These are phyloP conservation scores for Myxozyma udenii DNA, from an alignment of 805 yeast genomes.

Conservation along the genomic window DNA sequence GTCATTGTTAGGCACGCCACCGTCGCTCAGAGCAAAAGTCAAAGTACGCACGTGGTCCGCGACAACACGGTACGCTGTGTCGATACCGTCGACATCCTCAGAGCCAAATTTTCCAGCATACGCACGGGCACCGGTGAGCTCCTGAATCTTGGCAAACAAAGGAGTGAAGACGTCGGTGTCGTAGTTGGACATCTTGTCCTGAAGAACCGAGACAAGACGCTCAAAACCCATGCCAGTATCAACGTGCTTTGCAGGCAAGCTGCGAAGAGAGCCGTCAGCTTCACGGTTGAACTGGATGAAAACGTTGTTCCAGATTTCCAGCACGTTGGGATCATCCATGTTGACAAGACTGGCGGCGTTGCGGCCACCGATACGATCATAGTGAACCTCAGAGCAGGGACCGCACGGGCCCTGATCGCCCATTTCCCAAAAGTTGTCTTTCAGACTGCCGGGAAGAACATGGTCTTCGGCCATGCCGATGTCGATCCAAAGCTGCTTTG, in stretches of 20 bases:
- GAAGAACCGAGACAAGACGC: constrained; percentile 90
- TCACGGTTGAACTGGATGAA: constrained; percentile 97
- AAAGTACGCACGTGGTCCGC: constrained; percentile 98
- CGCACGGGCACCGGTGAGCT: constrained; percentile 87
- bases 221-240: constrained; percentile 99
- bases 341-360: constrained; percentile 89
- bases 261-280: constrained; percentile 69
- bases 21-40: constrained; percentile 94
- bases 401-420: constrained; percentile 99
- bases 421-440: constrained; percentile 99
- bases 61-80: constrained; percentile 95
- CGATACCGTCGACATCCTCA: constrained; percentile 87
- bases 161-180: constrained; percentile 97
- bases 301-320: constrained; percentile 97
- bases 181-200: constrained; percentile 86
- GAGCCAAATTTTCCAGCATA: constrained; percentile 90
- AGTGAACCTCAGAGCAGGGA: constrained; percentile 97
- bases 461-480: constrained; percentile 91
- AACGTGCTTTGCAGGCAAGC: constrained; percentile 90
- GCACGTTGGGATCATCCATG: constrained; percentile 95
- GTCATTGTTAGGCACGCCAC: constrained; percentile 98
- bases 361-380: constrained; percentile 97
- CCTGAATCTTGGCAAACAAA: constrained; percentile 78
- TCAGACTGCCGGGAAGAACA: constrained; percentile 83
- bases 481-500: constrained; percentile 77